These are phyloP conservation scores for Helminthosporium solani DNA, from an alignment of 2,329 filamentous ascomycete species.

Conservation along the genomic window DNA sequence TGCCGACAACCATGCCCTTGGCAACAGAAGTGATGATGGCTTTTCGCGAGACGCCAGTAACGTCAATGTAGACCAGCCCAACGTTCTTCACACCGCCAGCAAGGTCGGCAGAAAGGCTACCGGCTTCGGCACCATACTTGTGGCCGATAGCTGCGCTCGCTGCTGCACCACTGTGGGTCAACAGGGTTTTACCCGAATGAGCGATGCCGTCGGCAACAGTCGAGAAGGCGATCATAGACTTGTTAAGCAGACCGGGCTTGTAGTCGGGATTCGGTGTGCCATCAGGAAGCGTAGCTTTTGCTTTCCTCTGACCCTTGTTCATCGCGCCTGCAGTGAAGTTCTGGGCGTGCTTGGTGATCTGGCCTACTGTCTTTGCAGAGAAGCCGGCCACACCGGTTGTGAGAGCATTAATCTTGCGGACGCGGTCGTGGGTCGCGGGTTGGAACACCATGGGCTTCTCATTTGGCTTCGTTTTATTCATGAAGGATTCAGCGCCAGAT, in stretches of 20 bases:
- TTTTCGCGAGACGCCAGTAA: conserved; percentile 83
- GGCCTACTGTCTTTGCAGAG: conserved; percentile 82
- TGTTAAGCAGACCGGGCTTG: conserved; percentile 92
- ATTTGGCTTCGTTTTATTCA: conserved; percentile 74
- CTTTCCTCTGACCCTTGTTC: conserved; percentile 59
- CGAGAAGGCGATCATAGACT: conserved; percentile 92
- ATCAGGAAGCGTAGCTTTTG: conserved; percentile 67
- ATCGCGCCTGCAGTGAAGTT: conserved; percentile 79
- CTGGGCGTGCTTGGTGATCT: conserved; percentile 80
- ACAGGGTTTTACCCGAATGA: conserved; percentile 75
- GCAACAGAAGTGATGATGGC: conserved; percentile 93
- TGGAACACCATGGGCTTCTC: conserved; percentile 84
- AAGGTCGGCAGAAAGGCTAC: conserved; percentile 70
- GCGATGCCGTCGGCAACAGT: conserved; percentile 94
- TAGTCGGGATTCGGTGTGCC: conserved; percentile 65
- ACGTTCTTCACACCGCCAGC: conserved; percentile 93
- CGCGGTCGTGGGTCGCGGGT: conserved; percentile 77
- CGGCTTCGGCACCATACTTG: conserved; percentile 83
- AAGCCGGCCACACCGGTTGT: conserved; percentile 76
- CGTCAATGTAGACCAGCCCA: conserved; percentile 94
- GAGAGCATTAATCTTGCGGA: conserved; percentile 87
- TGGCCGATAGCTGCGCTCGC: conserved; percentile 86
- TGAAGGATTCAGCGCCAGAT: conserved; percentile 75
- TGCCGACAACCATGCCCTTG: conserved; percentile 88
- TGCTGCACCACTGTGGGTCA: conserved; percentile 73